Percentiles rank a stretch among this genome's conserved stretches.
Evolutionary conservation across 2,329 filamentous ascomycete species (phyloP).

Genomic region (Diaporthe citriasiana): DNA sequence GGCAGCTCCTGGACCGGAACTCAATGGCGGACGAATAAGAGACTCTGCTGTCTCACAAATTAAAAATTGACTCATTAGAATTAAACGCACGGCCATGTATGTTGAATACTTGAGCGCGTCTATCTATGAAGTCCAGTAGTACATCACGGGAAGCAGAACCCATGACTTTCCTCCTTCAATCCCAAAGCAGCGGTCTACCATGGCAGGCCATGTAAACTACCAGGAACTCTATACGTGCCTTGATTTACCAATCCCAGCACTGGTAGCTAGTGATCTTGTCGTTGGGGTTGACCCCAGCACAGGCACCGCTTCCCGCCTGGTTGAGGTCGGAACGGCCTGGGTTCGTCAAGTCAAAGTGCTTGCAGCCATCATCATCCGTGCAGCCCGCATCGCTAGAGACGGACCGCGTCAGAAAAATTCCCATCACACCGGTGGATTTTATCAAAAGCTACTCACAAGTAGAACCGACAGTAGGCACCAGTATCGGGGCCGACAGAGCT

Average conservation of each 20-base stretch:
- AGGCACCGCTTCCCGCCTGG: background rate
- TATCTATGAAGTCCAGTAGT: background rate
- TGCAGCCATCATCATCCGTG: background rate
- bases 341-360: slow-evolving; percentile 4
- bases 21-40: too few relatives aligned
- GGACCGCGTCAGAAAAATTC: background rate
- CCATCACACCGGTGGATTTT: too few relatives aligned
- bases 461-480: background rate
- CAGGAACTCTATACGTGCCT: too few relatives aligned
- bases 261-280: background rate
- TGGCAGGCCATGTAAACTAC: too few relatives aligned
- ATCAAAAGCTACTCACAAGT: background rate
- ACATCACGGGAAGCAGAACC: too few relatives aligned
- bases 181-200: too few relatives aligned
- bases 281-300: background rate
- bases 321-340: background rate
- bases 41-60: background rate
- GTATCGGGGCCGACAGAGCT: background rate
- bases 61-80: background rate
- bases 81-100: background rate
- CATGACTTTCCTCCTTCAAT: background rate
- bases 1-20: too few relatives aligned
- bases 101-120: background rate
- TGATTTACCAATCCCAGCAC: background rate
- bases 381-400: background rate